These are phyloP conservation scores for Telopea speciosissima DNA, from an alignment of 177 flowering plant species.

Conservation along the genomic window DNA sequence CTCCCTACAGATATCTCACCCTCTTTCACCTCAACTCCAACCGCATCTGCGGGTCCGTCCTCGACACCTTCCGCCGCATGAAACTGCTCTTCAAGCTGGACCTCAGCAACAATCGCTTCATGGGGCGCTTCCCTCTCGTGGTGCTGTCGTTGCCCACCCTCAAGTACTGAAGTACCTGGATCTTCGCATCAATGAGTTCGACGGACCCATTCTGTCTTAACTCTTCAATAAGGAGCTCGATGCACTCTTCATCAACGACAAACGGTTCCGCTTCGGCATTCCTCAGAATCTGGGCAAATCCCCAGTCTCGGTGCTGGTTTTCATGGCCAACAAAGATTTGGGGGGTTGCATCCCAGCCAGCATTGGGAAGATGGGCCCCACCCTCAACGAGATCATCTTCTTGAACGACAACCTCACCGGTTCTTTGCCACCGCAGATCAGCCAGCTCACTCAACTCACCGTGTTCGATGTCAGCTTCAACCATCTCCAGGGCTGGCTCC, in stretches of 20 bases:
- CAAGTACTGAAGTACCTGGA: constrained; percentile 60
- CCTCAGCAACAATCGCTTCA: constrained; percentile 74
- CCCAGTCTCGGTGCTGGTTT: constrained; percentile 59
- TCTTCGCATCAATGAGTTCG: constrained; percentile 74
- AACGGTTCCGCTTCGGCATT: constrained; percentile 51
- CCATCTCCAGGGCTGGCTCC: constrained; percentile 40
- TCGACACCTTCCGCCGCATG: constrained; percentile 31
- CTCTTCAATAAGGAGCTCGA: constrained; percentile 57
- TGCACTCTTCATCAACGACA: constrained; percentile 59
- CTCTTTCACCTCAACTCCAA: constrained; percentile 76
- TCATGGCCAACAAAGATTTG: constrained; percentile 54
- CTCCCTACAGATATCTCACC: constrained; percentile 55
- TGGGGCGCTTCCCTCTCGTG: constrained; percentile 51
- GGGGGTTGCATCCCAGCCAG: constrained; percentile 62
- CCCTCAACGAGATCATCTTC: constrained; percentile 60
- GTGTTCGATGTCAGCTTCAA: constrained; percentile 70
- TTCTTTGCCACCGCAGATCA: constrained; percentile 51
- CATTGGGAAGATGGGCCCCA: constrained; percentile 57
- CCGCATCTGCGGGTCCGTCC: constrained; percentile 67
- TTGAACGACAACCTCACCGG: constrained; percentile 56
- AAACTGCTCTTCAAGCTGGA: constrained; percentile 64
- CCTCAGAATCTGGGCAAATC: constrained; percentile 62
- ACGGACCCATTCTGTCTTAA: constrained; percentile 46
- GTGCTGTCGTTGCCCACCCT: constrained; percentile 43
- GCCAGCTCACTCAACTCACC: constrained; percentile 36